Base-by-base conservation (phyloP, 2,329 filamentous ascomycete species). In the Trichoderma brevicompactum region DNA sequence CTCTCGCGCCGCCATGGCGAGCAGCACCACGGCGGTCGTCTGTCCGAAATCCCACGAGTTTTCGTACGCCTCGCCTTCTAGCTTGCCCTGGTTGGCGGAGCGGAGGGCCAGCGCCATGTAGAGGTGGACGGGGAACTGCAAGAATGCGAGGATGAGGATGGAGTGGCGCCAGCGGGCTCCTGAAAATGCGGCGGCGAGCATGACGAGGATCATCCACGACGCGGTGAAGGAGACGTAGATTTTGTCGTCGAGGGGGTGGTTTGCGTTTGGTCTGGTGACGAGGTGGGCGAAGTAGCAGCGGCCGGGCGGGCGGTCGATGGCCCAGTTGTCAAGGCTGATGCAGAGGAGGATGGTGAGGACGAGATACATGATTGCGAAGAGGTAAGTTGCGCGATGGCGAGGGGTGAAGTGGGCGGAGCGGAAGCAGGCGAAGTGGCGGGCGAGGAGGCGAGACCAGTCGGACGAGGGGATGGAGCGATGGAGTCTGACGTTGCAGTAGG, bases 1-100 rank as follows among this genome's bases (percentile, higher is more conserved):
- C 48, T 74, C 72, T 0, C 65, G 34, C 9, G 71, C 7, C 2
- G 73, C 67, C 41, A 72, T 62, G 2, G 40, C 72, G 2, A 74
- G 67, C 36, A 75, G 66, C 4, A 74, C 53, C 4, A 74, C 71
- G 3, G 73, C 71, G 13, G 72, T 75, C 1, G 74, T 74, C 68
- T 75, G 74, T 0, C 74, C 74, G 65, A 75, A 75, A 32, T 75
- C 73, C 74, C 73, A 75, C 13, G 52, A 55, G 55, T 74, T 72
- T 66, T 75, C 74, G 38, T 60, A 12, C 5, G 13, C n/a, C 13
- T 53, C 62, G 2, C 68, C 68, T 7, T 53, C n/a, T 6, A 69
- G 63, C n/a, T 46, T 60, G 12, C 69, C 60, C 49, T 73, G 68
- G 67, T 75, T 76, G 12, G 72, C 73, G 32, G 70, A 64, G 13